Conservation (phyloP, 495 filamentous ascomycete species). For the Sporormia fimetaria region DNA sequence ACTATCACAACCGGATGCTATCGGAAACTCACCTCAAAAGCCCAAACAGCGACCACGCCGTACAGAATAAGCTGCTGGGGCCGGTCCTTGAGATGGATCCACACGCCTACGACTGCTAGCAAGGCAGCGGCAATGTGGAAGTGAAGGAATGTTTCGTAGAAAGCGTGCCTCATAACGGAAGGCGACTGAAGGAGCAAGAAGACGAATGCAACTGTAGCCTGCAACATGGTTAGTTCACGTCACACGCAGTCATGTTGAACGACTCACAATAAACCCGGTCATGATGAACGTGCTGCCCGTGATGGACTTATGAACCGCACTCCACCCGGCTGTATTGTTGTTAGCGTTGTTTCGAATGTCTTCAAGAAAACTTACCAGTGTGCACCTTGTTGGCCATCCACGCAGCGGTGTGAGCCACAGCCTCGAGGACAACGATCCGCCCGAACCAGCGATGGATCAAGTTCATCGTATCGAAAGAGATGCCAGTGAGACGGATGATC, state of each 20-base stretch:
- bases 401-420: slow-evolving; percentile 59
- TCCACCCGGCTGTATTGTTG: slow-evolving; percentile 45
- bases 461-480: slow-evolving; percentile 97
- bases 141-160: slow-evolving; percentile 89
- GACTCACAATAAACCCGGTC: slow-evolving; percentile 28
- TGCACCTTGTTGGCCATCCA: slow-evolving; percentile 59
- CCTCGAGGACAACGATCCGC: slow-evolving; percentile 68
- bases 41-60: slow-evolving; percentile 62
- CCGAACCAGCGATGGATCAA: slow-evolving; percentile 92
- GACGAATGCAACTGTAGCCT: slow-evolving; percentile 42
- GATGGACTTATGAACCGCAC: slow-evolving; percentile 31
- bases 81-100: slow-evolving; percentile 55
- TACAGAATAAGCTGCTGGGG: slow-evolving; percentile 57
- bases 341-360: slow-evolving; percentile 13
- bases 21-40: slow-evolving; percentile 43
- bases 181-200: slow-evolving; percentile 49
- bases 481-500: slow-evolving; percentile 55
- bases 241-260: background rate
- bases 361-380: slow-evolving; percentile 31
- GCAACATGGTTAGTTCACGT: background rate
- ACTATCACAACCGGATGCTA: background rate
- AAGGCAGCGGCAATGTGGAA: slow-evolving; percentile 63
- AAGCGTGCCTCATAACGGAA: slow-evolving; percentile 76
- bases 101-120: slow-evolving; percentile 50
- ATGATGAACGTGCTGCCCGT: slow-evolving; percentile 24